A percentile compares a stretch with the other conserved stretches of the same genome.
Evolutionary conservation across 495 filamentous ascomycete genomes (phyloP).

Genomic region (Penicillium pulvis): DNA sequence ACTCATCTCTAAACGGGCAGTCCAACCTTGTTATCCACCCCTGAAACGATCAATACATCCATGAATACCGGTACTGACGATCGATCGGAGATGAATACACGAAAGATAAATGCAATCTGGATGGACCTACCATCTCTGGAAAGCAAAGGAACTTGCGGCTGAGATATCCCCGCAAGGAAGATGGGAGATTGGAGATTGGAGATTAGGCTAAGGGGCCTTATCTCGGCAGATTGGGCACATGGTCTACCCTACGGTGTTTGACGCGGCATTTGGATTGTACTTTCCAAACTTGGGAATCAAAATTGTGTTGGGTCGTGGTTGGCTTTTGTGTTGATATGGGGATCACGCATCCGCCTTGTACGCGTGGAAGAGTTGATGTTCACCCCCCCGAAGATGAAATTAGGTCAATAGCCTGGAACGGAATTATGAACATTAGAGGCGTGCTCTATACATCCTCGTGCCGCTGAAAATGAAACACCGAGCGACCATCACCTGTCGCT

Average conservation of each 20-base stretch:
- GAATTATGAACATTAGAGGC: not conserved
- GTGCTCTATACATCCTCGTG: not conserved
- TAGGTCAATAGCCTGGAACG: too few relatives aligned
- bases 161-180: not conserved
- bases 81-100: not conserved
- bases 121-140: not conserved
- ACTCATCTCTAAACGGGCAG: not conserved
- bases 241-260: not conserved
- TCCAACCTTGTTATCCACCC: not conserved
- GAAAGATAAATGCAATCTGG: not conserved
- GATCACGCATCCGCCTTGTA: too few relatives aligned
- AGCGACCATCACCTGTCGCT: not conserved
- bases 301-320: too few relatives aligned
- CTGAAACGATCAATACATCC: not conserved
- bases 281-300: too few relatives aligned
- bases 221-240: not conserved
- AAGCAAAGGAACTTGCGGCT: not conserved
- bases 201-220: not conserved
- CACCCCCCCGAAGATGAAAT: too few relatives aligned
- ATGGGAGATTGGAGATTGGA: not conserved
- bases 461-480: not conserved
- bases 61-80: not conserved
- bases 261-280: not conserved
- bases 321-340: too few relatives aligned
- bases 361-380: too few relatives aligned